Conservation (phyloP, 2,329 filamentous ascomycete genomes). For the Elsinoe perseae region DNA sequence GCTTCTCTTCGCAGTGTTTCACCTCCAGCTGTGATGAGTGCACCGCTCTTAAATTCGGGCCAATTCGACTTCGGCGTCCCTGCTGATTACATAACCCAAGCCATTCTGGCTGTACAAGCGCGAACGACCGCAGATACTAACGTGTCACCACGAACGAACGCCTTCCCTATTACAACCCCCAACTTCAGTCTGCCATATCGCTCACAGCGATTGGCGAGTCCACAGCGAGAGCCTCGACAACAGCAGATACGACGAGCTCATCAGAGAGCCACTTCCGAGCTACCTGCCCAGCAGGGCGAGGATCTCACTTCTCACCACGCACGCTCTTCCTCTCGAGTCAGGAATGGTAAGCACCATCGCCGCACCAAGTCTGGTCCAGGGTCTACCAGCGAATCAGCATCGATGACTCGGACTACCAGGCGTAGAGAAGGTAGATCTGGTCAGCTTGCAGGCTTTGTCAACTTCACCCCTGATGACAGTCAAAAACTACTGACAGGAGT, state of each 20-base stretch:
- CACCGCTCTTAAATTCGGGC: not conserved
- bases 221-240: not conserved
- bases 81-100: not conserved
- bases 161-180: not conserved
- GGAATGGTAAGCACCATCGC: constrained; percentile 4
- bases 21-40: constrained; percentile 4
- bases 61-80: not conserved
- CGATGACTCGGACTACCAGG: not conserved
- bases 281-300: not conserved
- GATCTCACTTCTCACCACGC: not conserved
- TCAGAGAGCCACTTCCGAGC: not conserved
- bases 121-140: not conserved
- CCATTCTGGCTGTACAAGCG: not conserved
- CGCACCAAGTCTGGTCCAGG: constrained; percentile 6
- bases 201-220: not conserved
- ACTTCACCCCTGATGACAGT: constrained; percentile 78
- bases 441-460: constrained; percentile 59
- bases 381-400: not conserved
- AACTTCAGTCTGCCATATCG: constrained; percentile 13
- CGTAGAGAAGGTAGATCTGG: constrained; percentile 14
- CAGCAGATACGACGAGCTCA: not conserved
- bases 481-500: constrained; percentile 77
- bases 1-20: not conserved
- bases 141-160: not conserved
- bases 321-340: not conserved